These are phyloP conservation scores for Aureobasidium namibiae DNA, from an alignment of 2,329 filamentous ascomycete species.

Conservation along the genomic window DNA sequence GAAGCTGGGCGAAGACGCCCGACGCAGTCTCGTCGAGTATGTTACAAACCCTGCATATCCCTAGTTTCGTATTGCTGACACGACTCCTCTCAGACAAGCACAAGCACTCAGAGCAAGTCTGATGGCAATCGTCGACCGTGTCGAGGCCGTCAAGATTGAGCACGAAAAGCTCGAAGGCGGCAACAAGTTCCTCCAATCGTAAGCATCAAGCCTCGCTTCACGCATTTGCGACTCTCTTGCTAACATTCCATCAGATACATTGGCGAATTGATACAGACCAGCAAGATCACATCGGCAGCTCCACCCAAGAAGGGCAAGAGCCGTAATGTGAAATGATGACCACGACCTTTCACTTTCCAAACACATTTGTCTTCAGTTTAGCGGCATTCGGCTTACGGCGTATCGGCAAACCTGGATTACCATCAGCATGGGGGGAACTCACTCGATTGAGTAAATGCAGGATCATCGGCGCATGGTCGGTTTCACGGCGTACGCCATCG, in stretches of 20 bases:
- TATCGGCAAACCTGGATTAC: slow-evolving; percentile 7
- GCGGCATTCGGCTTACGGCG: slow-evolving; percentile 12
- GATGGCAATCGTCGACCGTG: slow-evolving; percentile 80
- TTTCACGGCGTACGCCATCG: slow-evolving; percentile 1
- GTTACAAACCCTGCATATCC: slow-evolving; percentile 22
- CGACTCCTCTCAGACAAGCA: slow-evolving; percentile 58
- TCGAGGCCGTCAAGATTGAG: slow-evolving; percentile 88
- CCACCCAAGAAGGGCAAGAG: slow-evolving; percentile 41
- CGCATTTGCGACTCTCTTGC: background rate
- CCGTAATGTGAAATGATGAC: slow-evolving; percentile 10
- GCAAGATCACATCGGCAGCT: slow-evolving; percentile 49
- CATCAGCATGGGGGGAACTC: background rate
- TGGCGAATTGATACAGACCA: slow-evolving; percentile 80
- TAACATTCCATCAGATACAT: slow-evolving; percentile 62
- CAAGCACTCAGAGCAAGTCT: slow-evolving; percentile 83
- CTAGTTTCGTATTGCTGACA: background rate
- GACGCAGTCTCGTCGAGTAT: slow-evolving; percentile 55
- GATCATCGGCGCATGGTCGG: slow-evolving; percentile 6
- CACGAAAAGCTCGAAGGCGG: slow-evolving; percentile 95
- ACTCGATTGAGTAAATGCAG: background rate
- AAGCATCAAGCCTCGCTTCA: slow-evolving; percentile 21
- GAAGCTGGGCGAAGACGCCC: slow-evolving; percentile 73
- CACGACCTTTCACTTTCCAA: background rate
- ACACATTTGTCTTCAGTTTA: slow-evolving; percentile 10
- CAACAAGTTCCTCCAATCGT: slow-evolving; percentile 85